These are phyloP conservation scores for Talaromyces sp. DNA, from an alignment of 2,329 filamentous ascomycete genomes.

Conservation along the genomic window DNA sequence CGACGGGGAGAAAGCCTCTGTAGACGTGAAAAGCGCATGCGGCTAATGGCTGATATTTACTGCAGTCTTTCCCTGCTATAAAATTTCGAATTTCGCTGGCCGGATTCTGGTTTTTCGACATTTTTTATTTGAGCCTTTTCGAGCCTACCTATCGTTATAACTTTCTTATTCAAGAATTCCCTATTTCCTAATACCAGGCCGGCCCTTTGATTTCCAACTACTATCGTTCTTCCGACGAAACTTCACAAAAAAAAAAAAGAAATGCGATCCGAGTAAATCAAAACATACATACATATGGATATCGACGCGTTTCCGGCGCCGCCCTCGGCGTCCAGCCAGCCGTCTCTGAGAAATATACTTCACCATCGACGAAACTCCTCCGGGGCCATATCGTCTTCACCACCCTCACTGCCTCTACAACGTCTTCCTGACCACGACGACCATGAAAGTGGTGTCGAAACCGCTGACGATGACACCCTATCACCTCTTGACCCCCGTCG, in stretches of 20 bases:
- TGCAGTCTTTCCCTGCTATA: not conserved
- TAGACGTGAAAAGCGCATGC: not conserved
- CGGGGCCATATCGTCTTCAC: constrained; percentile 54
- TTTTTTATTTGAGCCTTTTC: not conserved
- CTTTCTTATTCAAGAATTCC: not conserved
- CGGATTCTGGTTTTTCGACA: not conserved
- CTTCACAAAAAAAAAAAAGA: constrained; percentile 37
- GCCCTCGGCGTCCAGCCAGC: constrained; percentile 65
- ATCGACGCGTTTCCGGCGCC: constrained; percentile 51
- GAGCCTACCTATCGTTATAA: not conserved
- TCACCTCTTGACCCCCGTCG: constrained; percentile 79
- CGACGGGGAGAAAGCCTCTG: not conserved
- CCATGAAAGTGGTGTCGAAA: constrained; percentile 32
- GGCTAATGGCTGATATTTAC: not conserved
- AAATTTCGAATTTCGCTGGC: not conserved
- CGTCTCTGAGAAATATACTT: constrained; percentile 52
- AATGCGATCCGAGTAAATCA: not conserved
- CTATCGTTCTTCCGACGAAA: constrained; percentile 53
- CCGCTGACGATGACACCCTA: constrained; percentile 56
- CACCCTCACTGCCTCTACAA: constrained; percentile 49
- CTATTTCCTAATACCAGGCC: not conserved
- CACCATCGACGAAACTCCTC: constrained; percentile 61
- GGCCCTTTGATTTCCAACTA: not conserved
- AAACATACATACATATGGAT: not conserved
- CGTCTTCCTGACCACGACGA: constrained; percentile 32